Conservation (phyloP, 129 eudicot species). For the Flaveria bidentis region DNA sequence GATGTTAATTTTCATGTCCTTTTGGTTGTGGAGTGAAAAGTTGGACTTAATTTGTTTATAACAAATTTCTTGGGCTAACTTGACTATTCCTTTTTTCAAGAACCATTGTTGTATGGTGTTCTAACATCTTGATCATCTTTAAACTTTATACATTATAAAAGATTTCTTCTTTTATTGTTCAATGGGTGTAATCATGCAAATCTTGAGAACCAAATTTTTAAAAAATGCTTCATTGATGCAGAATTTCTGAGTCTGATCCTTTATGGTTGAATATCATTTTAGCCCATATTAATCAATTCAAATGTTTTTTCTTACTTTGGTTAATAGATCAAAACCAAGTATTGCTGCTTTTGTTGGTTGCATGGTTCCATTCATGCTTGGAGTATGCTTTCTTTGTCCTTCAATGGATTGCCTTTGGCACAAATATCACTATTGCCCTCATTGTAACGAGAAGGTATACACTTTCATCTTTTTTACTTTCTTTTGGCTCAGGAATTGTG, state of each 20-base stretch:
- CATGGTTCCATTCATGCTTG: conserved; percentile 90
- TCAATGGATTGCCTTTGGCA: conserved; percentile 99
- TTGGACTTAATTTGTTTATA: too few relatives aligned
- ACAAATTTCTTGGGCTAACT: too few relatives aligned
- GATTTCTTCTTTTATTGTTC: neutral
- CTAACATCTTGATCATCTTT: neutral
- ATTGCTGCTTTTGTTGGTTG: conserved; percentile 91
- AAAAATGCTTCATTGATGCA: neutral
- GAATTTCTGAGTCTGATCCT: neutral
- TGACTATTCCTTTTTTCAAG: neutral
- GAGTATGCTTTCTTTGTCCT: conserved; percentile 93
- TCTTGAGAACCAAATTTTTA: neutral
- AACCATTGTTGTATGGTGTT: neutral
- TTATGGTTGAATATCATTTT: conserved; percentile 9
- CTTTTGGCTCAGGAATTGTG: neutral
- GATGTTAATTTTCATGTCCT: neutral
- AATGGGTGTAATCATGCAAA: conserved; percentile 5
- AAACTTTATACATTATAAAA: neutral
- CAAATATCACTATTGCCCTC: conserved; percentile 91
- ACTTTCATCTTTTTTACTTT: neutral
- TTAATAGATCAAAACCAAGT: conserved; percentile 78
- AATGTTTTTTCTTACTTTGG: conserved; percentile 4
- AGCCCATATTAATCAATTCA: neutral
- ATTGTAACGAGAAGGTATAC: conserved; percentile 75
- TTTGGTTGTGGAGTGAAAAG: conserved; percentile 4